Percentiles rank a stretch among this genome's conserved stretches.
phyloP scores from a whole-genome alignment of 75 land plant species.

The Selaginella tamariscina region DNA sequence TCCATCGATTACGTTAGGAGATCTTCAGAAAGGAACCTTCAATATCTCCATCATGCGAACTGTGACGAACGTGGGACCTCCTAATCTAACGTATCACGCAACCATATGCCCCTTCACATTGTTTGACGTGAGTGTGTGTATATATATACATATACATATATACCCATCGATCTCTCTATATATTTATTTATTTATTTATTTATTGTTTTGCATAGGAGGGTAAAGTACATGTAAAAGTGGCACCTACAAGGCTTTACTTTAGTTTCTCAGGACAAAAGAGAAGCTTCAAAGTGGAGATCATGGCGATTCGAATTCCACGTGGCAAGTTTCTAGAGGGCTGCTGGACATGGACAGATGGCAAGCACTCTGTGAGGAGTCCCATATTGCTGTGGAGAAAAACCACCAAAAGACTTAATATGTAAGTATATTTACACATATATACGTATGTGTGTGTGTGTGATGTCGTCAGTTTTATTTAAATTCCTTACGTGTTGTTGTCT shows the following conservation, averaged over 20 bases:
- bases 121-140: too few species aligned
- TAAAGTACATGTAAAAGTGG: not conserved
- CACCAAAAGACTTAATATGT: not conserved
- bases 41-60: not conserved
- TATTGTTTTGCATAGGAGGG: too few species aligned
- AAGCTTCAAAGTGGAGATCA: not conserved
- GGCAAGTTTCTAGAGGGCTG: not conserved
- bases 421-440: not conserved
- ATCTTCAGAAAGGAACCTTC: not conserved
- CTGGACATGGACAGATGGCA: not conserved
- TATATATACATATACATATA: too few species aligned
- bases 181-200: too few species aligned
- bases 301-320: not conserved
- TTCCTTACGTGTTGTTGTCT: not conserved
- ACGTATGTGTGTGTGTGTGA: not conserved
- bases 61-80: not conserved
- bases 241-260: not conserved
- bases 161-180: too few species aligned
- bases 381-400: not conserved
- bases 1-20: not conserved
- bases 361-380: not conserved
- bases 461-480: not conserved
- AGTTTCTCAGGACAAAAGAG: not conserved
- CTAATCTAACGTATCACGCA: not conserved
- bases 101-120: not conserved